Percentiles rank a stretch among this genome's conserved stretches.
phyloP scores from a whole-genome alignment of 192 early-diverging fungal species.

The Gaertneriomyces semiglobifer region DNA sequence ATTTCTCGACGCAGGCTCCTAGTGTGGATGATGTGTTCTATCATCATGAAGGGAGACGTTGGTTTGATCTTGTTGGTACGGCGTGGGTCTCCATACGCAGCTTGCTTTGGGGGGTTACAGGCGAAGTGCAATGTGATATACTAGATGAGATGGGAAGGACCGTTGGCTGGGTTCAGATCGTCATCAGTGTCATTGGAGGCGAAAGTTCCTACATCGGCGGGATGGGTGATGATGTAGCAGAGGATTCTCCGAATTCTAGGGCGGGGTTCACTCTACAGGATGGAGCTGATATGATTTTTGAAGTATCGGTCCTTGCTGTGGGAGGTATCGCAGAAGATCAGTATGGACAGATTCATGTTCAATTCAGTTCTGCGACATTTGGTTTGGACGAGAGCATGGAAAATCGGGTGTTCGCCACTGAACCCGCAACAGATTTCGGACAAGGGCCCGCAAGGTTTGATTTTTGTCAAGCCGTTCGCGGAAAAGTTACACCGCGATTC shows the following conservation, averaged over 20 bases:
- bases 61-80: slow-evolving; percentile 30
- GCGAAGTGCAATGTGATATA: slow-evolving; percentile 5
- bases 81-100: slow-evolving; percentile 23
- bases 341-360: slow-evolving; percentile 68
- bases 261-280: slow-evolving; percentile 29
- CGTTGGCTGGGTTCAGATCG: slow-evolving; percentile 4
- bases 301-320: slow-evolving; percentile 58
- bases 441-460: slow-evolving; percentile 46
- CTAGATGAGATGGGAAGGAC: slow-evolving; percentile 11
- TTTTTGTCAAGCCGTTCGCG: slow-evolving; percentile 38
- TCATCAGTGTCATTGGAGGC: slow-evolving; percentile 14
- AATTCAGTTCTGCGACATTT: slow-evolving; percentile 67
- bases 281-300: slow-evolving; percentile 58
- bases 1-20: not conserved
- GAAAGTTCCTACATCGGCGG: not conserved
- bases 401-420: slow-evolving; percentile 54
- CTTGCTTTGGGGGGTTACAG: slow-evolving; percentile 22
- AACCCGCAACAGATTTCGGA: slow-evolving; percentile 54
- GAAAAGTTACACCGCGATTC: slow-evolving; percentile 30
- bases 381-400: slow-evolving; percentile 35
- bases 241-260: slow-evolving; percentile 19
- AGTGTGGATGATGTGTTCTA: slow-evolving; percentile 18
- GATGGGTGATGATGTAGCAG: slow-evolving; percentile 12
- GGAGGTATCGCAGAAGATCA: slow-evolving; percentile 56
- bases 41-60: slow-evolving; percentile 16